These are phyloP conservation scores for Batkoa obscura DNA, from an alignment of 371 early-diverging fungal species.

Conservation along the genomic window DNA sequence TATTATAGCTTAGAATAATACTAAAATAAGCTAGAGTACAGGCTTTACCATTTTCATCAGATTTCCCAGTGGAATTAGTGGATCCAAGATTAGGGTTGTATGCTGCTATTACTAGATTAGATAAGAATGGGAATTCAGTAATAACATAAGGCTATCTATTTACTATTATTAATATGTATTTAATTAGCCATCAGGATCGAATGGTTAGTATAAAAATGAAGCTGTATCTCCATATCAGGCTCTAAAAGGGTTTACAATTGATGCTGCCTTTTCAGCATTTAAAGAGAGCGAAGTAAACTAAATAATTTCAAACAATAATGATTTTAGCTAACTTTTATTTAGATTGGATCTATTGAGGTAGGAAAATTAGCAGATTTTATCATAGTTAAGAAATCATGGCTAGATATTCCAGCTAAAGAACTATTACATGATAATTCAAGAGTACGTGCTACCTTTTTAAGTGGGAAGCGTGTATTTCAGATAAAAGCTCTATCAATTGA, in stretches of 20 bases:
- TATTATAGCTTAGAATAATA: slow-evolving; percentile 17
- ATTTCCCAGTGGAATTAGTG: slow-evolving; percentile 23
- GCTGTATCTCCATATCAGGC: slow-evolving; percentile 17
- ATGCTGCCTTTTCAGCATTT: slow-evolving; percentile 23
- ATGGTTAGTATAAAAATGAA: too few species aligned
- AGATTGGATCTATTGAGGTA: not conserved
- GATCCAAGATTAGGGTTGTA: slow-evolving; percentile 21
- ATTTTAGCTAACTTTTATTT: too few species aligned
- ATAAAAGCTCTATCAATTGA: too few species aligned
- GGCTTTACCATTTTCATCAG: slow-evolving; percentile 16
- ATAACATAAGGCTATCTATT: too few species aligned
- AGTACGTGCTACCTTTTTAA: too few species aligned
- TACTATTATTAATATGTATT: too few species aligned
- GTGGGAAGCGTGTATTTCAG: too few species aligned
- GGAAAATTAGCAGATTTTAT: not conserved
- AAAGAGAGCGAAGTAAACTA: slow-evolving; percentile 9
- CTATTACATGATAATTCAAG: too few species aligned
- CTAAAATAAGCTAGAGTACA: slow-evolving; percentile 14
- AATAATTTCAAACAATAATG: too few species aligned
- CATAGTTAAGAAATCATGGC: not conserved
- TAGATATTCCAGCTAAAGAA: too few species aligned
- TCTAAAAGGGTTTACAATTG: slow-evolving; percentile 20
- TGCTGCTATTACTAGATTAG: slow-evolving; percentile 20
- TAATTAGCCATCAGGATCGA: too few species aligned
- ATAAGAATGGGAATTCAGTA: too few species aligned